Conservation (phyloP, 2,329 filamentous ascomycete genomes). For the Sclerotinia minor region DNA sequence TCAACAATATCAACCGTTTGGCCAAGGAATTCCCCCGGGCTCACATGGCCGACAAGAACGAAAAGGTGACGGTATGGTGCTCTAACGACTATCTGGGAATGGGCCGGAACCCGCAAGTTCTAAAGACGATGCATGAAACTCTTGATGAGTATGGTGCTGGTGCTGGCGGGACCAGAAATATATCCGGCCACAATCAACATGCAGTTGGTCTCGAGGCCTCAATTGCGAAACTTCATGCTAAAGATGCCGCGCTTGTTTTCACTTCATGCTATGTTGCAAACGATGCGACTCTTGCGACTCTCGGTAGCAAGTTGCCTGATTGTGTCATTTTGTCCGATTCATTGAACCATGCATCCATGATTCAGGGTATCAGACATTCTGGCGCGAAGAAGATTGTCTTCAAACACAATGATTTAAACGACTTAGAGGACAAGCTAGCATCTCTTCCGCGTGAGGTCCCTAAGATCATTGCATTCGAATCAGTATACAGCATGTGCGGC, state of each 20-base stretch:
- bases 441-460: slow-evolving; percentile 80
- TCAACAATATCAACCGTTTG: slow-evolving; percentile 99
- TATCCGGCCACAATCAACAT: slow-evolving; percentile 96
- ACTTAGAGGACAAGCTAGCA: slow-evolving; percentile 89
- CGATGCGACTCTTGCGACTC: slow-evolving; percentile 90
- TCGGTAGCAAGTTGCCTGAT: slow-evolving; percentile 94
- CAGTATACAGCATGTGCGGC: slow-evolving; percentile 99
- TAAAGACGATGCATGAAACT: slow-evolving; percentile 91
- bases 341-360: slow-evolving; percentile 98
- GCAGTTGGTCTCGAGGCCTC: slow-evolving; percentile 81
- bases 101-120: slow-evolving; percentile 84
- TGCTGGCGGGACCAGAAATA: slow-evolving; percentile 93
- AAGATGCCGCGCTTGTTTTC: slow-evolving; percentile 91
- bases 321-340: slow-evolving; percentile 98
- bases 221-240: slow-evolving; percentile 83
- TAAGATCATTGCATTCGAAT: slow-evolving; percentile 99
- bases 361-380: slow-evolving; percentile 96
- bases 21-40: slow-evolving; percentile 95
- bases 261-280: slow-evolving; percentile 98
- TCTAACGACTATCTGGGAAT: slow-evolving; percentile 99
- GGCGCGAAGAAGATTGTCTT: slow-evolving; percentile 97
- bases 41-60: slow-evolving; percentile 80
- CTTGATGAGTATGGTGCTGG: slow-evolving; percentile 93
- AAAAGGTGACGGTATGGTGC: slow-evolving; percentile 96
- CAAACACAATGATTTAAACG: slow-evolving; percentile 95